These are phyloP conservation scores for Cicer yamashitae DNA, from an alignment of 306 rosid genomes.

Conservation along the genomic window DNA sequence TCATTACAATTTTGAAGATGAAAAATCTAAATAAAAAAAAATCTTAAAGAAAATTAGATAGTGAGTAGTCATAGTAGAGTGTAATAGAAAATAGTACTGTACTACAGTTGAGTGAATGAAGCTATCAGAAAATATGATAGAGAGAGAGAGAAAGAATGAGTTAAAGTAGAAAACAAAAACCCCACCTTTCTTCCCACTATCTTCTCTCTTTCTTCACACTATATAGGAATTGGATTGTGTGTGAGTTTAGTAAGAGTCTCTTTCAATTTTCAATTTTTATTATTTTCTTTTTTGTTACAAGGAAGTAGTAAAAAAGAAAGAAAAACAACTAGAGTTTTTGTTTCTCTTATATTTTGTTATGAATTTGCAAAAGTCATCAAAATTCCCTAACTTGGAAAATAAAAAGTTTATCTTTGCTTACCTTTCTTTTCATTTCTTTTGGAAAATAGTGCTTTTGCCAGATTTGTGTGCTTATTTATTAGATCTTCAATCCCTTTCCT, in stretches of 20 bases:
- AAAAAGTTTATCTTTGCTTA: constrained; percentile 29
- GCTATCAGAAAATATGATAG: constrained; percentile 22
- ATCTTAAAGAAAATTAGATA: too few species aligned
- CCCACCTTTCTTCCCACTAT: constrained; percentile 42
- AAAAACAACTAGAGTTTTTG: constrained; percentile 19
- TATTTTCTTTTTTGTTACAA: constrained; percentile 3
- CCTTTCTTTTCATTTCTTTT: constrained; percentile 45
- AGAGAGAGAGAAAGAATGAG: constrained; percentile 34
- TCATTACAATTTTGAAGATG: too few species aligned
- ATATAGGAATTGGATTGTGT: constrained; percentile 46
- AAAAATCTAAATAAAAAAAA: too few species aligned
- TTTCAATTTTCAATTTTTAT: constrained; percentile 21
- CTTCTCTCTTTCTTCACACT: constrained; percentile 17
- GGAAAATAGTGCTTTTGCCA: constrained; percentile 55
- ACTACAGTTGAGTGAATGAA: constrained; percentile 42
- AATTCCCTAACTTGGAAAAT: constrained; percentile 41
- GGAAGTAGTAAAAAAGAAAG: constrained; percentile 38
- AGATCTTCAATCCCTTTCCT: constrained; percentile 70
- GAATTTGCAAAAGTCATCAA: constrained; percentile 14
- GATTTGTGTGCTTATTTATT: constrained; percentile 59
- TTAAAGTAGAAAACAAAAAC: constrained; percentile 45
- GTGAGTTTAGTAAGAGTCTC: constrained; percentile 39
- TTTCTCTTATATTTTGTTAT: constrained; percentile 29
- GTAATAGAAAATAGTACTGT: constrained; percentile 52
- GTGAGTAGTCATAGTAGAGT: constrained; percentile 2